Evolutionary conservation across 1,284 basidiomycete genomes (phyloP).

Genomic region (Leucoagaricus sp.): DNA sequence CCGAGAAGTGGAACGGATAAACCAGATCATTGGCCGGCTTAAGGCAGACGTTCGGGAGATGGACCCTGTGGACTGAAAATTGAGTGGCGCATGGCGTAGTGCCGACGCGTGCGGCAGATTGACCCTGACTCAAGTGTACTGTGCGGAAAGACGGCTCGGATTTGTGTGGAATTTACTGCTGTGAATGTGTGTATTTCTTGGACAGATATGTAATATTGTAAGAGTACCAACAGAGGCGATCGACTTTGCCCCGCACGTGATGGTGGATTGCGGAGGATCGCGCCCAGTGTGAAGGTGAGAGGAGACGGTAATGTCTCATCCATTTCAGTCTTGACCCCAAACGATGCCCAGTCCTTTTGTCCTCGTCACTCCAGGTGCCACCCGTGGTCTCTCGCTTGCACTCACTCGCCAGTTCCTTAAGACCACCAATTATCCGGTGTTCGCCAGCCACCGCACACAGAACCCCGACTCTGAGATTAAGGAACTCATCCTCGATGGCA

Average conservation of each 20-base stretch:
- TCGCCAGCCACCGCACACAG: conserved; percentile 51
- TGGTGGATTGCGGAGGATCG: conserved; percentile 1
- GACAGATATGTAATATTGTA: conserved; percentile 6
- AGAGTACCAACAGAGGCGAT: background rate
- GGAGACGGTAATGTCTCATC: conserved; percentile 8
- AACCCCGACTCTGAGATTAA: conserved; percentile 36
- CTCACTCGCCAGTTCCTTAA: conserved; percentile 55
- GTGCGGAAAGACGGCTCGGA: conserved; percentile 4
- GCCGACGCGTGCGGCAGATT: background rate
- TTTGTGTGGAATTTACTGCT: too few relatives aligned
- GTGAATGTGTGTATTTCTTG: conserved; percentile 11
- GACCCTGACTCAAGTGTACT: background rate
- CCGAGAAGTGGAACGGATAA: conserved; percentile 32
- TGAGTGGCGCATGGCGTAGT: background rate
- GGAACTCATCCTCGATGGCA: conserved; percentile 42
- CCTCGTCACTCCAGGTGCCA: conserved; percentile 46
- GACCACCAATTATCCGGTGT: conserved; percentile 52
- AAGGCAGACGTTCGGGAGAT: conserved; percentile 28
- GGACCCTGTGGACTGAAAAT: conserved; percentile 3
- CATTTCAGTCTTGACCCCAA: conserved; percentile 12
- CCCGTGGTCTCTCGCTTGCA: conserved; percentile 55
- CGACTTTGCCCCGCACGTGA: conserved; percentile 9
- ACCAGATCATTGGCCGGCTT: conserved; percentile 24
- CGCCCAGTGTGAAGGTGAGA: background rate
- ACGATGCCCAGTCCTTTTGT: conserved; percentile 39